A percentile compares a stretch with the other conserved stretches of the same genome.
Evolutionary conservation across 2,329 filamentous ascomycete genomes (phyloP).

Genomic region (Nemania sp.): DNA sequence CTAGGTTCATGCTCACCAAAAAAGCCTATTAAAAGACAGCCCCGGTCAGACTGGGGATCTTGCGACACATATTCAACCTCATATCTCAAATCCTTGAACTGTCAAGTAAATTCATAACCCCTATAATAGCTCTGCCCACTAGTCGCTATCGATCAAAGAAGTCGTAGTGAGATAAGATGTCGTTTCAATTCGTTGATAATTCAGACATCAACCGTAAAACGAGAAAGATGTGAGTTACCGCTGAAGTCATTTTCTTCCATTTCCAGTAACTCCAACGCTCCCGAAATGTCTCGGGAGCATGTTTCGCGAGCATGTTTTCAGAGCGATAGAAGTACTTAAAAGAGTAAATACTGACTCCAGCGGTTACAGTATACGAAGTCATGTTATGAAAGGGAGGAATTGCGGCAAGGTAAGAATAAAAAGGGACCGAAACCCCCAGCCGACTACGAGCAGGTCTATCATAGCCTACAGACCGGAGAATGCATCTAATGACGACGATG

Average conservation of each 20-base stretch:
- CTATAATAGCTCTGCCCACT: neutral
- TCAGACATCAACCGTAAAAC: conserved; percentile 30
- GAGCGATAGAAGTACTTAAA: too few relatives aligned
- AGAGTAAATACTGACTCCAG: too few relatives aligned
- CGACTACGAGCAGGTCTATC: neutral
- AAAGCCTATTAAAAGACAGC: neutral
- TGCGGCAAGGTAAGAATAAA: conserved; percentile 34
- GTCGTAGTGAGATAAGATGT: conserved; percentile 20
- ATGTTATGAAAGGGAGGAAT: conserved; percentile 46
- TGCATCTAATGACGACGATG: neutral
- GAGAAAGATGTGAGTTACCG: too few relatives aligned
- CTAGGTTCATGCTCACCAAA: neutral
- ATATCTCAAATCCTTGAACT: neutral
- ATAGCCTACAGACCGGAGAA: neutral
- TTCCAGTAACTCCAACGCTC: too few relatives aligned
- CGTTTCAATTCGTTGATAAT: conserved; percentile 37
- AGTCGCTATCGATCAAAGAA: neutral
- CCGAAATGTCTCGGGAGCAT: too few relatives aligned
- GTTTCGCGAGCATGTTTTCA: too few relatives aligned
- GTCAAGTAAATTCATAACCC: neutral
- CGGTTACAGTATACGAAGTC: conserved; percentile 41
- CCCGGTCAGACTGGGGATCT: neutral
- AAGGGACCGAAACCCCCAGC: conserved; percentile 3
- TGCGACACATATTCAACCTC: neutral
- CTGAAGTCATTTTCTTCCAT: too few relatives aligned